Base-by-base conservation (phyloP, 2,329 filamentous ascomycete species). In the Escovopsis sp. region DNA sequence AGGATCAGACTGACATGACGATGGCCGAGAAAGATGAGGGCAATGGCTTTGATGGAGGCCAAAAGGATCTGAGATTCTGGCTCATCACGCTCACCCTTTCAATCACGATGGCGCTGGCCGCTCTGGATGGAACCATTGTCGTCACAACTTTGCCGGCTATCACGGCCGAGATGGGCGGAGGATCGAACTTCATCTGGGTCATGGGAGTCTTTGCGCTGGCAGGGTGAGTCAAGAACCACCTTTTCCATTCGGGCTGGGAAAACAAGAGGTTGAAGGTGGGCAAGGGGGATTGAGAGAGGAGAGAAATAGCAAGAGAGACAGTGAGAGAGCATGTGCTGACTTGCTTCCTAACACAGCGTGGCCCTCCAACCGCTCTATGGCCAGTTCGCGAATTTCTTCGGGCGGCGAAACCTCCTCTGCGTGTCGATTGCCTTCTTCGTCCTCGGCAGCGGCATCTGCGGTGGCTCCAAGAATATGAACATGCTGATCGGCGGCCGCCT, bases 371-470 rank as follows among this genome's bases (percentile, higher is more conserved):
- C 66, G 0, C 41, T 68, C 0, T 61, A 60, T 34, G 63, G 62
- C 4, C 63, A 69, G 42, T 36, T 65, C 1, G 52, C 60, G 14
- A 56, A 68, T 40, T 53, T 70, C n/a, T 69, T 63, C 36, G 67
- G 70, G 11, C 55, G 68, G 2, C 55, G 62, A 17, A 57, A 48
- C 35, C 44, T 55, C 4, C 48, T 53, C 3, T 45, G 68, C 0
- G 23, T 43, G 2, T 45, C 59, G 2, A 53, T 67, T 2, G 50
- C 48, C 13, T 41, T 68, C 6, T 71, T 71, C 43, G 52, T 52
- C 1, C 41, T 72, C 2, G 70, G 70, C 0, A 68, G 66, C 39
- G 64, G 57, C 0, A 52, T 75, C 9, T 58, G 53, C 26, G 70
- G 66, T 1, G 63, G 57, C 1, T 62, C 70, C 0, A 54, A 43